Evolutionary conservation across 441 rosid genomes (phyloP), one percentile per base, ranked within the genome.

Genomic region (Corymbia calophylla): DNA sequence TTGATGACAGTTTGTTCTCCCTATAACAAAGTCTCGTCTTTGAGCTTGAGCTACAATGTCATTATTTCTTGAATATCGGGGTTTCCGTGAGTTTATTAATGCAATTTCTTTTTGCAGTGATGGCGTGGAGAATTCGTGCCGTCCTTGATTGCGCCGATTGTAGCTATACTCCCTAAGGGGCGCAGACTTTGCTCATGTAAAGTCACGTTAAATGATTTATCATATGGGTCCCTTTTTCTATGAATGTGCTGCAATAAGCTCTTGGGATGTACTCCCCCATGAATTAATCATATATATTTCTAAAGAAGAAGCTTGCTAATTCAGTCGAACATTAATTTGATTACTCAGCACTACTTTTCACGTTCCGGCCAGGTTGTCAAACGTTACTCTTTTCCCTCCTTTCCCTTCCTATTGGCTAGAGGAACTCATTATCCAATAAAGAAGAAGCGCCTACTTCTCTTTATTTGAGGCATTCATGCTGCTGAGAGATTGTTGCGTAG

Each of bases 41-140:
- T 11, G 2, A 39, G 17, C 5, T 39, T 11, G 4, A 39, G 29
- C 5, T 39, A 73, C 16, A 1, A 73, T 39, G 3, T 73, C 29
- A 21, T 39, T 21, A 6, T 73, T 39, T 73, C 29, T 39, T 39
- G 16, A 73, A 39, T 11, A 39, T 39, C 4, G 29, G 16, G 25
- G 29, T 39, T 21, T 73, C 82, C 16, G 29, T 21, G 29, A 73
- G 49, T 11, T 39, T 73, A 21, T 21, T 73, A 44, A 23, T 39
- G 49, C 14, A 0, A 73, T 73, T 39, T 39, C 44, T 39, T 73
- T 39, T 23, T 62, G 7, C 29, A 39, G 2, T 39, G 29, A 73
- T 1, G 5, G 9, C 0, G 29, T 3, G 9, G 51, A 13, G n/a
- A 23, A 77, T 73, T 73, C 1, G 6, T 2, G n/a, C 17, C 29